Base-by-base conservation (phyloP, 148 eudicot species). In the Limonium bicolor region DNA sequence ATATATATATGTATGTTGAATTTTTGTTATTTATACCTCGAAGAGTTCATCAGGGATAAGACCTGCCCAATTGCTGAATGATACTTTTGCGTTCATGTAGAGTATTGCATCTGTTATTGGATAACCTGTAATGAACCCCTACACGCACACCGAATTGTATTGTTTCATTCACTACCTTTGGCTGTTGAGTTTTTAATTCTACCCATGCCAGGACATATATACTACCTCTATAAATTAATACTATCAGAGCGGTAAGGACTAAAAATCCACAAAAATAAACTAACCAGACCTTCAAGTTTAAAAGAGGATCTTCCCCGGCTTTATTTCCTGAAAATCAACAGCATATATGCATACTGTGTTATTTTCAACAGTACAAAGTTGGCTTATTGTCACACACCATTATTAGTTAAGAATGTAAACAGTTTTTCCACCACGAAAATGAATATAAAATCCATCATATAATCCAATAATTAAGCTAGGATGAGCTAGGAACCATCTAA, bases 121-220 rank as follows among this genome's bases (percentile, higher is more conserved):
- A 32, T 46, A 31, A 1, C 61, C 61, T 14, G 48, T 20, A 10
- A 56, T 20, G 17, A 20, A 56, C 1, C 61, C 53, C 61, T 56
- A 6, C n/a, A n/a, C n/a, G n/a, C n/a, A n/a, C n/a, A n/a, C n/a
- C n/a, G n/a, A n/a, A n/a, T n/a, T n/a, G n/a, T n/a, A n/a, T n/a
- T n/a, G n/a, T n/a, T n/a, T n/a, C n/a, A n/a, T n/a, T n/a, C n/a
- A n/a, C n/a, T n/a, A n/a, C n/a, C n/a, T n/a, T n/a, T n/a, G n/a
- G n/a, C n/a, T n/a, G n/a, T n/a, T n/a, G n/a, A n/a, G n/a, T n/a
- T n/a, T n/a, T n/a, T n/a, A n/a, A n/a, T n/a, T n/a, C n/a, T n/a
- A n/a, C n/a, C n/a, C n/a, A n/a, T n/a, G n/a, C n/a, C n/a, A n/a
- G 11, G 32, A 29, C 11, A 7, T 1, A 20, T 35, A 16, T 1